Evolutionary conservation across 2,329 filamentous ascomycete genomes (phyloP), one percentile per base, ranked within the genome.

Genomic region (Fusarium bactridioides): DNA sequence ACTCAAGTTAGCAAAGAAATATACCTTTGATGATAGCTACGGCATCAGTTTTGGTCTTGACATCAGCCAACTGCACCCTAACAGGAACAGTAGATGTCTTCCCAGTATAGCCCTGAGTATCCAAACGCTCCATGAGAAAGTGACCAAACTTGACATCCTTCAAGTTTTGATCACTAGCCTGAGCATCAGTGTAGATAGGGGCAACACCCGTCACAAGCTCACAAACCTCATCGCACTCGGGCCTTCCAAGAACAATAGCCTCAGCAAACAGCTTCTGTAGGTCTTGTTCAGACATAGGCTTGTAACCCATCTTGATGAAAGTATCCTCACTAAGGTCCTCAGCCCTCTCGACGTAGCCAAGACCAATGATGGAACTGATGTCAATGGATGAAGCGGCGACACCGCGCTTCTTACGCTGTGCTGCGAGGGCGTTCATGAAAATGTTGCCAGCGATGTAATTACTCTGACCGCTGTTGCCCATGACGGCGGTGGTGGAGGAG

Each of bases 371-470:
- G 12, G 43, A 51, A 4, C 56, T 40, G 9, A 56, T 41, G 3
- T 44, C 53, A 2, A 56, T n/a, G 6, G 40, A 31, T 0, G 53
- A 56, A 15, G 25, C 38, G 2, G 57, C n/a, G 5, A 61, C 77
- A 6, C 62, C 56, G 1, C 56, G 62, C 2, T 33, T 41, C 5
- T 50, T 31, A 0, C 56, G 56, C 35, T 61, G 56, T 16, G 23
- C 38, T 7, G 48, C 48, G 1, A 54, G 40, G 7, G 45, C 45
- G 10, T 35, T 61, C 57, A 66, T 61, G n/a, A 48, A 66, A 21
- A 55, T 38, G 13, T 62, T 66, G 1, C 48, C 63, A 0, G 63
- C 63, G 6, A 44, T 37, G 8, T 66, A 66, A 2, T 66, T 66
- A 4, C 33, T 41, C 23, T 66, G 63, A 1, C 63, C 63, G 0